These are phyloP conservation scores for Nakazawaea ernobii DNA, from an alignment of 805 yeast genomes.

Conservation along the genomic window DNA sequence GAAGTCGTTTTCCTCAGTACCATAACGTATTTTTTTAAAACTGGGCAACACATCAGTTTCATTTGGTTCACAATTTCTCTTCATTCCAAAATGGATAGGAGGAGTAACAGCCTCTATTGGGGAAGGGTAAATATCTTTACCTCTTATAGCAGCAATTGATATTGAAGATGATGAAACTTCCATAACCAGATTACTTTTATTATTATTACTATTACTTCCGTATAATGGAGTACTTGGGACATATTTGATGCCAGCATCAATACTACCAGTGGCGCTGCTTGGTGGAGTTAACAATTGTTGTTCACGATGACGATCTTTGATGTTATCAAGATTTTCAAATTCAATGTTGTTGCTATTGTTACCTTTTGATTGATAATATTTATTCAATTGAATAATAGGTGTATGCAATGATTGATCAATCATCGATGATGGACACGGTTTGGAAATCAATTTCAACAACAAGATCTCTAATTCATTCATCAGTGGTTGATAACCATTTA, in stretches of 20 bases:
- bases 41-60: background rate
- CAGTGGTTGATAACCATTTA: slow-evolving; percentile 27
- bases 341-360: background rate
- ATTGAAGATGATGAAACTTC: background rate
- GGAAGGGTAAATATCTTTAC: slow-evolving; percentile 7
- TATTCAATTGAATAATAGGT: slow-evolving; percentile 3
- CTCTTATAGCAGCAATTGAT: background rate
- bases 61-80: slow-evolving; percentile 2
- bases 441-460: slow-evolving; percentile 15
- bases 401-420: background rate
- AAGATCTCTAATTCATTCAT: slow-evolving; percentile 25
- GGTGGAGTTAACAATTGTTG: slow-evolving; percentile 12
- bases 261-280: slow-evolving; percentile 9
- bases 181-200: background rate
- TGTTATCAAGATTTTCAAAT: background rate
- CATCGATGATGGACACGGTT: slow-evolving; percentile 10
- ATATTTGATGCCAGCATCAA: slow-evolving; percentile 12
- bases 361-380: background rate
- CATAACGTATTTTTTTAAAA: slow-evolving; percentile 1
- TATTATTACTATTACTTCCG: background rate
- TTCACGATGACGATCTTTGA: background rate
- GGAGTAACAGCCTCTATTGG: slow-evolving; percentile 8
- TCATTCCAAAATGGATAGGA: background rate
- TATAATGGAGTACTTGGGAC: slow-evolving; percentile 1
- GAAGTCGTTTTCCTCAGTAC: background rate